Base-by-base conservation (phyloP, 2,329 filamentous ascomycete genomes). In the Blumeriella jaapii region DNA sequence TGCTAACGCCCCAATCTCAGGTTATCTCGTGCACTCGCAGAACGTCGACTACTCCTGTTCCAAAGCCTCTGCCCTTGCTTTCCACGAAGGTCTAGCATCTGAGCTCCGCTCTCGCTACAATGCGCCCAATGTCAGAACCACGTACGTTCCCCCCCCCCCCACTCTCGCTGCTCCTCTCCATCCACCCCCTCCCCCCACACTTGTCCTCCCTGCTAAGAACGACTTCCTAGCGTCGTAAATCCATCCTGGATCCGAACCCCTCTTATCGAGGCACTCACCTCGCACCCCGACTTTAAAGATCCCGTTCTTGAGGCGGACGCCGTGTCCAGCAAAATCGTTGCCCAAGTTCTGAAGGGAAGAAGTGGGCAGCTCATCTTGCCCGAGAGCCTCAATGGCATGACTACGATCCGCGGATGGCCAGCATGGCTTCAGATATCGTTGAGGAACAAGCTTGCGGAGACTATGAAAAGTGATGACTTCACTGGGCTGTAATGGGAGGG, bases 21-120 rank as follows among this genome's bases (percentile, higher is more conserved):
- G 31, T 12, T 53, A 45, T 32, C 10, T 51, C 12, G 42, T 46
- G 4, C 35, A 43, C 19, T 42, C 46, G 1, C 30, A 38, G 27
- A 53, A 49, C 29, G 69, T 78, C 23, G 78, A 83, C 58, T 85
- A 85, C 58, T 61, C 65, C 3, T 68, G 71, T n/a, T 69, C 67
- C 42, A 85, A 85, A 55, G 69, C 77, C 2, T 76, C 71, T 1
- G 69, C 74, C 3, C 54, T 80, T 19, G 62, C 73, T 6, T 77
- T 85, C 53, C 77, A 84, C 50, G 78, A 85, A 53, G 79, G 68
- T 0, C 57, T 80, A 6, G 58, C 64, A 2, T 61, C 64, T 2
- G 76, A 80, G 55, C 55, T 80, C 40, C 58, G 56, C 26, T 68
- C 66, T 6, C 59, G 65, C 29, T 79, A 82, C 55, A 65, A 69